Evolutionary conservation across 2,329 filamentous ascomycete species (phyloP), one percentile per base, ranked within the genome.

Genomic region (Pseudonectria foliicola): DNA sequence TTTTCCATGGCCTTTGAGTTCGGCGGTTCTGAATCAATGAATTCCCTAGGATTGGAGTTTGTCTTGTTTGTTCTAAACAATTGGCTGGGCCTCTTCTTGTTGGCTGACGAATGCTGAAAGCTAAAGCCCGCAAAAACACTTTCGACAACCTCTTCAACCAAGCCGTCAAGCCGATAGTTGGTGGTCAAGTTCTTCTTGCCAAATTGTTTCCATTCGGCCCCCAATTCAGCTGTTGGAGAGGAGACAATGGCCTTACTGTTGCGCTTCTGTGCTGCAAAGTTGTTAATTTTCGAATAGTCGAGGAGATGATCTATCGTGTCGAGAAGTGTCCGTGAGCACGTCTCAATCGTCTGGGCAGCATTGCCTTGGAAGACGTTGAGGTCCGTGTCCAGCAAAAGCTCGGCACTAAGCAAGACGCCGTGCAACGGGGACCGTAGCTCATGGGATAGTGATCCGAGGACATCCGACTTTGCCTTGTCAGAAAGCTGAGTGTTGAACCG

Each of bases 401-500:
- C 73, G 1, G 66, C 62, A 33, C 62, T 73, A 0, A 72, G 67
- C 0, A 80, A 55, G 23, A 80, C 70, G 3, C 76, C 77, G 36
- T 81, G 76, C 1, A 81, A 57, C 0, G 77, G 77, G 2, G 71
- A 76, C 4, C 77, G 64, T 11, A 81, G 55, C 48, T 81, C 77
- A 46, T 81, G 77, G 3, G 71, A 76, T 6, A 81, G 67, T 2
- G 71, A 77, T 1, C 72, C 70, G 7, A 81, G 65, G 25, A 77
- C 70, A 37, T 78, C 73, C 2, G 68, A 68, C 49, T 77, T 77
- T 23, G 71, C 68, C 34, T 60, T 66, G 24, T 68, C 62, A 0
- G 61, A 59, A 8, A 54, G 48, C 10, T 54, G 36, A 0, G 57
- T 47, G 10, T 63, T 53, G 4, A 74, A 40, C 2, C 70, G 62